A percentile compares a stretch with the other conserved stretches of the same genome.
Evolutionary conservation across 768 basidiomycete species (phyloP).

Genomic region (Termitomyces sp.): DNA sequence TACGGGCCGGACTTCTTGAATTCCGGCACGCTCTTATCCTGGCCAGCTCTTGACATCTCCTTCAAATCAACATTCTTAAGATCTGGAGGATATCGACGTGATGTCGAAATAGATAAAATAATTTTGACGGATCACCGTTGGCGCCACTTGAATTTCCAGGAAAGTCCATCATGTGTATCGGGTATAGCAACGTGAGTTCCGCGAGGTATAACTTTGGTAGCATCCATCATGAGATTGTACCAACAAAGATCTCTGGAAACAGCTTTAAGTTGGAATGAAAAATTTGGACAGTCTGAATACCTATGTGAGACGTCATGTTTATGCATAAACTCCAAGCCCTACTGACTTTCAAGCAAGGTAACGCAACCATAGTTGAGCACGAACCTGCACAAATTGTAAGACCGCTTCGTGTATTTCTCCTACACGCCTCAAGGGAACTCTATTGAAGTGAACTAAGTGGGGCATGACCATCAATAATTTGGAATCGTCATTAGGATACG

Average conservation of each 20-base stretch:
- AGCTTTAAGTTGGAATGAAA: neutral
- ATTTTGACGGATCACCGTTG: too few relatives aligned
- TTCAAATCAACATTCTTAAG: neutral
- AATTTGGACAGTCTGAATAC: neutral
- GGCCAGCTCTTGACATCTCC: neutral
- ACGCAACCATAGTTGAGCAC: neutral
- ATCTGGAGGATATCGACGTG: neutral
- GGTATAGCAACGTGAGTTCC: neutral
- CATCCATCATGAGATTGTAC: slow-evolving; percentile 5
- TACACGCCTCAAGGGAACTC: neutral
- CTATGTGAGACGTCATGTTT: neutral
- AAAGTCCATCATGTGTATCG: neutral
- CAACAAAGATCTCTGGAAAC: neutral
- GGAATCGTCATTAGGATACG: neutral
- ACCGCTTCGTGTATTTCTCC: neutral
- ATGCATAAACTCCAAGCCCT: slow-evolving; percentile 5
- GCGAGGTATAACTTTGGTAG: neutral
- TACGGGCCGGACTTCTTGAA: neutral
- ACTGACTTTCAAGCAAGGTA: neutral
- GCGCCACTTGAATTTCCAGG: neutral
- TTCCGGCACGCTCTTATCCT: slow-evolving; percentile 1
- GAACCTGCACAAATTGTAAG: neutral
- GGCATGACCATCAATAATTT: slow-evolving; percentile 3
- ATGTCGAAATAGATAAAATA: neutral
- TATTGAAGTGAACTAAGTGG: neutral